Base-by-base conservation (phyloP, 345 rosid species). In the Brassica rapa region DNA sequence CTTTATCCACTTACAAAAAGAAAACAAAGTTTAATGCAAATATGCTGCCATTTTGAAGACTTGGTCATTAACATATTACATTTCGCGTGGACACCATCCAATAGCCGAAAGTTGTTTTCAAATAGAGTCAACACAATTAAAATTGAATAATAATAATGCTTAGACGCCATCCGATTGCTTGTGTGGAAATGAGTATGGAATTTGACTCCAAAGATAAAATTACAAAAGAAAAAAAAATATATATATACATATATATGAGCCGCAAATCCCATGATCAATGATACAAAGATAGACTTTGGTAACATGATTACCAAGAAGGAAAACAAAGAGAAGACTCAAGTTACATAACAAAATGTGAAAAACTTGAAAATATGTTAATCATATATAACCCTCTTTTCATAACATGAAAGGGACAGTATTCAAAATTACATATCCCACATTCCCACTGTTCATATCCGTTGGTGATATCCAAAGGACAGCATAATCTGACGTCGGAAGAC, bases 61-160 rank as follows among this genome's bases (percentile, higher is more conserved):
- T 19, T 19, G 19, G 19, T 19, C 60, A 76, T 24, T 77, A 57
- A 3, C 33, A 41, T 12, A 65, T 56, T 57, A 63, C 71, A 35
- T 71, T 19, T 19, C 15, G 39, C 62, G 24, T 24, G 69, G 74
- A 51, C 70, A 77, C 67, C 56, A 51, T 63, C 81, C 76, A 71
- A 77, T 77, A 71, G 51, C 81, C 81, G 72, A 77, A 77, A 77
- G 81, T 9, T 55, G 70, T 51, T 65, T 64, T 64, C 51, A 55
- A 39, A 59, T 30, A 43, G 23, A 41, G 82, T 66, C 72, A 78
- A 29, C 60, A 39, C 0, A 21, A 56, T 56, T 11, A 41, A 8
- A 15, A 9, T 65, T 8, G 39, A 62, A 71, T 62, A 65, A 15
- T 33, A 68, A 24, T 19, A 19, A 19, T 19, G 19, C 19, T 19